These are phyloP conservation scores for Solanum phureja DNA, from an alignment of 257 asterid genomes.

Conservation along the genomic window DNA sequence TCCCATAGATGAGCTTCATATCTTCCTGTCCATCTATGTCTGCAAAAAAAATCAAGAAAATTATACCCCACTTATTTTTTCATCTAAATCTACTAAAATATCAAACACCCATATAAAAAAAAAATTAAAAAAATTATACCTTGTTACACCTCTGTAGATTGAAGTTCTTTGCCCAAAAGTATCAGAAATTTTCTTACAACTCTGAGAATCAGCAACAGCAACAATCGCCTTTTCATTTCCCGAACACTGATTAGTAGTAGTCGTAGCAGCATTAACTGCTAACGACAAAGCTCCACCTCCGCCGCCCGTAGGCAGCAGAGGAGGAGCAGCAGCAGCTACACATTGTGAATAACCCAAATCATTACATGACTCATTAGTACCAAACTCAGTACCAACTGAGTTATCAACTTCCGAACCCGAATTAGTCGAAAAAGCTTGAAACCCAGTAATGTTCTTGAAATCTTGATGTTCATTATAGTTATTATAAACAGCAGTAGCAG, in stretches of 20 bases:
- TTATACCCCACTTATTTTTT: not conserved
- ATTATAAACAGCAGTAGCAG: not conserved
- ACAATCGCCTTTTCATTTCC: slow-evolving; percentile 28
- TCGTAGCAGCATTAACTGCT: slow-evolving; percentile 20
- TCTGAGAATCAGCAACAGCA: slow-evolving; percentile 38
- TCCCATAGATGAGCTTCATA: slow-evolving; percentile 99
- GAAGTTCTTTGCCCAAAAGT: slow-evolving; percentile 92
- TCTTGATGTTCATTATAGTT: slow-evolving; percentile 37
- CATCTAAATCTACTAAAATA: not conserved
- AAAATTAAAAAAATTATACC: slow-evolving; percentile 17
- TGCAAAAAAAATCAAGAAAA: slow-evolving; percentile 16
- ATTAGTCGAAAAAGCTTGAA: slow-evolving; percentile 60
- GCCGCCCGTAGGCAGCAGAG: too few species aligned
- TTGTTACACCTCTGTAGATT: slow-evolving; percentile 89
- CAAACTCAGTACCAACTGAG: not conserved
- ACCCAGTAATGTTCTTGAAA: slow-evolving; percentile 45
- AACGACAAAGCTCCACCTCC: slow-evolving; percentile 30
- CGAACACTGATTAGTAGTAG: not conserved
- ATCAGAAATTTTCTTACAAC: slow-evolving; percentile 59
- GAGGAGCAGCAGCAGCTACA: not conserved
- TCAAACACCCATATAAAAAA: not conserved
- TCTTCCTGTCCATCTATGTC: slow-evolving; percentile 99
- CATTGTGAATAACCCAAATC: slow-evolving; percentile 37
- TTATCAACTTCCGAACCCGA: slow-evolving; percentile 77
- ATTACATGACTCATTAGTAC: slow-evolving; percentile 35